Percentiles rank a stretch among this genome's conserved stretches.
Conservation (phyloP, 805 yeast species). For the Hanseniaspora osmophila region DNA sequence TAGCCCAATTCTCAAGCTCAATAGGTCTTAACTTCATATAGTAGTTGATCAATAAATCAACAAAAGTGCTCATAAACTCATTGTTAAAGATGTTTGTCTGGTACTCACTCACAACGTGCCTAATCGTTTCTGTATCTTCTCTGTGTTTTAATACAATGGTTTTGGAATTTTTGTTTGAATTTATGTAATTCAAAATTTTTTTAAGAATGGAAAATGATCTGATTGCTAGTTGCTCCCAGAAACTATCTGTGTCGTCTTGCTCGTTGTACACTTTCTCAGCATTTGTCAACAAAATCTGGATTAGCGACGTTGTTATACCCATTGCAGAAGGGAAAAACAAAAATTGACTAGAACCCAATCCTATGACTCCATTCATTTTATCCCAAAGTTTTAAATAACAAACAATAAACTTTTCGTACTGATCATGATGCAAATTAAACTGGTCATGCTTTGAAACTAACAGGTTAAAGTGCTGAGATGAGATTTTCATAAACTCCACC, state of each 20-base stretch:
- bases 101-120: slow-evolving; percentile 38
- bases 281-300: slow-evolving; percentile 46
- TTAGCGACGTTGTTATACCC: slow-evolving; percentile 45
- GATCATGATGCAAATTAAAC: slow-evolving; percentile 21
- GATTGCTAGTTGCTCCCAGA: slow-evolving; percentile 67
- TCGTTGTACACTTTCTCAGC: slow-evolving; percentile 52
- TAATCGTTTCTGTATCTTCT: slow-evolving; percentile 50
- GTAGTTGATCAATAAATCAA: slow-evolving; percentile 56
- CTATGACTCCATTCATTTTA: slow-evolving; percentile 27
- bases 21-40: slow-evolving; percentile 60
- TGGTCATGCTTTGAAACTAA: slow-evolving; percentile 41
- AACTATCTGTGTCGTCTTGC: slow-evolving; percentile 32
- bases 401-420: slow-evolving; percentile 55
- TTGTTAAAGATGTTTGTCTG: slow-evolving; percentile 44
- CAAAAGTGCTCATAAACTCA: slow-evolving; percentile 38
- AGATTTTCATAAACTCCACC: slow-evolving; percentile 42
- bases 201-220: slow-evolving; percentile 53
- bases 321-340: slow-evolving; percentile 55
- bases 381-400: slow-evolving; percentile 65
- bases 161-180: slow-evolving; percentile 48
- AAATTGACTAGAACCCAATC: slow-evolving; percentile 50
- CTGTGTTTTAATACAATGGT: slow-evolving; percentile 40
- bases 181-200: slow-evolving; percentile 43
- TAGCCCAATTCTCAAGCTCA: slow-evolving; percentile 69
- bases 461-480: slow-evolving; percentile 45